Conservation (phyloP, 805 yeast genomes). For the Phaffomyces antillensis region DNA sequence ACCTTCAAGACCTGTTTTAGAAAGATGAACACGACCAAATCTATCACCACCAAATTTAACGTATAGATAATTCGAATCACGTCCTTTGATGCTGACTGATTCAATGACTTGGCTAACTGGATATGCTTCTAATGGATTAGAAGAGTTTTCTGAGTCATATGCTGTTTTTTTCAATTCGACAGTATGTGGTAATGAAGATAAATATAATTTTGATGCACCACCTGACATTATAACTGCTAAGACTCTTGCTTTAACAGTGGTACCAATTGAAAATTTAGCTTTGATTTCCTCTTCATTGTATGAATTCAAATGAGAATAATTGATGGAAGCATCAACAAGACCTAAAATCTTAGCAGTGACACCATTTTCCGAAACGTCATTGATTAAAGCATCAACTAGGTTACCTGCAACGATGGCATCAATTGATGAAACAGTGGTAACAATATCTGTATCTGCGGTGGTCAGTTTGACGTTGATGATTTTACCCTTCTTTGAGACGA, state of each 20-base stretch:
- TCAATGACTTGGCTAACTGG: slow-evolving; percentile 69
- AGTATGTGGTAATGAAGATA: slow-evolving; percentile 58
- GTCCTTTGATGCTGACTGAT: slow-evolving; percentile 50
- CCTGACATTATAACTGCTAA: slow-evolving; percentile 48
- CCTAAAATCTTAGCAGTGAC: slow-evolving; percentile 69
- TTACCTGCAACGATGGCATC: slow-evolving; percentile 86
- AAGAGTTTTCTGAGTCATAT: slow-evolving; percentile 19
- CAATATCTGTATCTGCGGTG: slow-evolving; percentile 37
- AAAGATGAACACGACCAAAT: slow-evolving; percentile 71
- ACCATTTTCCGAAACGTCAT: slow-evolving; percentile 55
- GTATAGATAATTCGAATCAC: slow-evolving; percentile 49
- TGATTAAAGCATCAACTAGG: slow-evolving; percentile 63
- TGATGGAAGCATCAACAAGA: slow-evolving; percentile 62
- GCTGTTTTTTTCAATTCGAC: slow-evolving; percentile 25
- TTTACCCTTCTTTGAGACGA: slow-evolving; percentile 46
- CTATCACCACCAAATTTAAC: slow-evolving; percentile 49
- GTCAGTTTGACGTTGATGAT: slow-evolving; percentile 51
- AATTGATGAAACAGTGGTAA: slow-evolving; percentile 56
- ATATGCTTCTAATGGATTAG: slow-evolving; percentile 52
- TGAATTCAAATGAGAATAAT: slow-evolving; percentile 54
- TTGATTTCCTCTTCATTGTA: slow-evolving; percentile 40
- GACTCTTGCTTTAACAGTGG: slow-evolving; percentile 62
- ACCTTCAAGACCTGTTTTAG: slow-evolving; percentile 50
- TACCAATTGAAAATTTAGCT: slow-evolving; percentile 62
- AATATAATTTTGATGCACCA: slow-evolving; percentile 48